A percentile compares a stretch with the other conserved stretches of the same genome.
Conservation (phyloP, 345 rosid species). For the Linum trigynum region DNA sequence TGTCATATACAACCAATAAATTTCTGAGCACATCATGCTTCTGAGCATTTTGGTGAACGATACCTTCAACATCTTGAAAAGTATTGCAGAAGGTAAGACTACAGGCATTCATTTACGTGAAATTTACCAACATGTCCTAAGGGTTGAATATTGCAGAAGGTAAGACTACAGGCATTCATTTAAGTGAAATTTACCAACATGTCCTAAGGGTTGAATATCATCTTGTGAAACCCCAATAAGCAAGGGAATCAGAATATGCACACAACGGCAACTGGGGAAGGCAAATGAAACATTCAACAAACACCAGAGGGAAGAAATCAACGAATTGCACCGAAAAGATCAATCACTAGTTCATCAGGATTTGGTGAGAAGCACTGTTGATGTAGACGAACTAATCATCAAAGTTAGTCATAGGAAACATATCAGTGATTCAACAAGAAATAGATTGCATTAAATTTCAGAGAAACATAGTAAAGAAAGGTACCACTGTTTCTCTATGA, state of each 20-base stretch:
- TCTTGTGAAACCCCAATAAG: no score
- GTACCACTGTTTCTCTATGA: conserved; percentile 77
- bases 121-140: no score
- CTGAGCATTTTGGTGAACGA: neutral
- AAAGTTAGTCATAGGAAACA: conserved; percentile 3
- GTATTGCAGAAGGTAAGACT: neutral
- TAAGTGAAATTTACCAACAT: no score
- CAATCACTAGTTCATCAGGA: conserved; percentile 70
- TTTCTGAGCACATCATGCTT: neutral
- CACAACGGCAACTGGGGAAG: no score
- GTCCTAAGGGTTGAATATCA: no score
- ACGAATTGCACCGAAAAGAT: conserved; percentile 62
- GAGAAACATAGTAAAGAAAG: conserved; percentile 8
- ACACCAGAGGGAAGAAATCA: neutral
- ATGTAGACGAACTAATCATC: conserved; percentile 63
- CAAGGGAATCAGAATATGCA: no score
- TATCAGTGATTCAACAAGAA: conserved; percentile 13
- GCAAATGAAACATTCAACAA: neutral
- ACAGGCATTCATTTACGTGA: neutral
- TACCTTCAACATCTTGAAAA: neutral
- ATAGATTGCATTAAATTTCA: neutral
- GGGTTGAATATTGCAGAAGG: no score
- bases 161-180: neutral
- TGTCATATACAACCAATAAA: neutral
- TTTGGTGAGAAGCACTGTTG: conserved; percentile 90